These are phyloP conservation scores for Bacidia rubella DNA, from an alignment of 495 filamentous ascomycete species.

Conservation along the genomic window DNA sequence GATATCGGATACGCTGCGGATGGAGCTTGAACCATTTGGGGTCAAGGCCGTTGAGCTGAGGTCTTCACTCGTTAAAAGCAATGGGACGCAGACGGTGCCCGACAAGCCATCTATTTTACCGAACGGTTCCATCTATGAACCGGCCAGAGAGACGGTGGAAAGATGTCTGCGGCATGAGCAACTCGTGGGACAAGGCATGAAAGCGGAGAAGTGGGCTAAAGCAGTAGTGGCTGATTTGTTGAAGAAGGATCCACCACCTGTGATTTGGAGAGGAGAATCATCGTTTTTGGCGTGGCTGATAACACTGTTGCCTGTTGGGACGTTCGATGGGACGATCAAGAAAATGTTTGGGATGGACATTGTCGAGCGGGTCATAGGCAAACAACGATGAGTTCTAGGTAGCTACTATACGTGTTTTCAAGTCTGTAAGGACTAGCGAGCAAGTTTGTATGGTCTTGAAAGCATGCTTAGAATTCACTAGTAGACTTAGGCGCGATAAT, in stretches of 20 bases:
- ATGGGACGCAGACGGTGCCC: neutral
- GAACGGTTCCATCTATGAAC: neutral
- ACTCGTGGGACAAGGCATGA: neutral
- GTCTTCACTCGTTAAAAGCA: neutral
- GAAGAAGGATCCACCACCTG: neutral
- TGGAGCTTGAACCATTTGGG: slow-evolving; percentile 24
- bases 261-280: neutral
- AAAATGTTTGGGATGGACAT: neutral
- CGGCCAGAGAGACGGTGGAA: neutral
- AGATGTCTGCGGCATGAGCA: neutral
- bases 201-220: neutral
- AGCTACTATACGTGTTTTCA: no score
- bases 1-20: slow-evolving; percentile 19
- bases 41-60: slow-evolving; percentile 22
- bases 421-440: no score
- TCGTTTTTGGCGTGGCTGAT: neutral
- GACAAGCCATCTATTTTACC: neutral
- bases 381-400: no score
- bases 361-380: neutral
- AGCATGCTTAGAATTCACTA: no score
- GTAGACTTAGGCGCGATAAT: no score
- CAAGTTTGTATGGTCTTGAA: no score
- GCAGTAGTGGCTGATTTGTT: neutral
- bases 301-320: neutral
- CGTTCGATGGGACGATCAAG: neutral